phyloP scores from a whole-genome alignment of 176 grass and related monocot genomes.

The Aechmea fasciata region DNA sequence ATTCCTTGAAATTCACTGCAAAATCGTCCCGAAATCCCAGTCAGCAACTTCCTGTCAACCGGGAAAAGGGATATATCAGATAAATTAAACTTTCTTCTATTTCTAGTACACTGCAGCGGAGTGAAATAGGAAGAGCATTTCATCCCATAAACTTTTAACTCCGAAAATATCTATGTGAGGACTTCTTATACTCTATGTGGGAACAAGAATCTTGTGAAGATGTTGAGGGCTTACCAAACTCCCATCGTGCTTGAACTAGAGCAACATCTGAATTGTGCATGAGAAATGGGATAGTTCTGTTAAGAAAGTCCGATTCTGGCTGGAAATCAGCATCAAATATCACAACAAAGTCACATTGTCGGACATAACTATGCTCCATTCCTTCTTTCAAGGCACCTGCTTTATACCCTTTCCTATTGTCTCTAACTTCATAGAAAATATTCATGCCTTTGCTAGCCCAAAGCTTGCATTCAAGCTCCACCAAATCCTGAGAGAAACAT shows the following conservation, averaged over 20 bases:
- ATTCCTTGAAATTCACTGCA: constrained; percentile 91
- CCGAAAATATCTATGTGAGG: no score
- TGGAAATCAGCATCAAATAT: constrained; percentile 98
- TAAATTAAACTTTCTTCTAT: constrained; percentile 24
- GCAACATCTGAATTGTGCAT: constrained; percentile 47
- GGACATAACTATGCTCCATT: constrained; percentile 57
- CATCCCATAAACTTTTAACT: neutral
- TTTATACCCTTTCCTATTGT: constrained; percentile 85
- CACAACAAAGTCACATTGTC: constrained; percentile 76
- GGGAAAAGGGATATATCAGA: constrained; percentile 61
- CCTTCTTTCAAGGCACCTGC: constrained; percentile 90
- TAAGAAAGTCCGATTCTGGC: constrained; percentile 75
- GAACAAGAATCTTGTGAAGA: neutral
- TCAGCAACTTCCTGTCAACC: constrained; percentile 96
- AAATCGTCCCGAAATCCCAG: constrained; percentile 92
- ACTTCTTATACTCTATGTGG: neutral
- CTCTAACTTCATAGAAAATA: constrained; percentile 69
- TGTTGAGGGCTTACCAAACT: constrained; percentile 57
- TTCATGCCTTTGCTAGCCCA: constrained; percentile 91
- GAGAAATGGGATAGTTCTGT: constrained; percentile 67
- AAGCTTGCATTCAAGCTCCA: constrained; percentile 69
- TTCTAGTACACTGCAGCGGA: neutral
- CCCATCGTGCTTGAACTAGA: constrained; percentile 91
- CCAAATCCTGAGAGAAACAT: constrained; percentile 48
- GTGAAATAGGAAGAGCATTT: neutral